Conservation (phyloP, 352 stramenopile species). For the Globisporangium nodosum region DNA sequence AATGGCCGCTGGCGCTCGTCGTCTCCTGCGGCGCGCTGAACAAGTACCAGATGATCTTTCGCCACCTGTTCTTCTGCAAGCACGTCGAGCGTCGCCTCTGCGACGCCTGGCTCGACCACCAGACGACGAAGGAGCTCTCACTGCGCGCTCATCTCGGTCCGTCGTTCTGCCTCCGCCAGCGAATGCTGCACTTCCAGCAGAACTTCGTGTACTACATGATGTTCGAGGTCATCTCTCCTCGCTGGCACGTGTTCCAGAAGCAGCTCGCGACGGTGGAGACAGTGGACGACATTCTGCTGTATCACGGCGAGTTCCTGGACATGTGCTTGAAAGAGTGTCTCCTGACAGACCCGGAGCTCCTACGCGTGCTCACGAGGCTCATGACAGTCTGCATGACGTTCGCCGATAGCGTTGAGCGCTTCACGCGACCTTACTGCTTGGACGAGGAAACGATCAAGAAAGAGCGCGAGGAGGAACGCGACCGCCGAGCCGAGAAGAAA, state of each 20-base stretch:
- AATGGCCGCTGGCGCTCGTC: slow-evolving; percentile 97
- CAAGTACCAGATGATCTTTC: slow-evolving; percentile 99
- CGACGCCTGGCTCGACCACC: slow-evolving; percentile 94
- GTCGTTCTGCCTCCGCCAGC: slow-evolving; percentile 93
- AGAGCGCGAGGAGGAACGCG: slow-evolving; percentile 68
- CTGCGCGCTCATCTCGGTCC: slow-evolving; percentile 83
- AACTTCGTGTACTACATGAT: slow-evolving; percentile 99
- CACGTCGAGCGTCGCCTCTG: slow-evolving; percentile 96
- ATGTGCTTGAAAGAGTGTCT: slow-evolving; percentile 96
- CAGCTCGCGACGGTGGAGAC: slow-evolving; percentile 74
- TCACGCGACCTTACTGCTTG: slow-evolving; percentile 78
- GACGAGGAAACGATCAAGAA: slow-evolving; percentile 86
- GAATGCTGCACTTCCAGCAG: slow-evolving; percentile 99
- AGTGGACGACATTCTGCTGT: slow-evolving; percentile 93
- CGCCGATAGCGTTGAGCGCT: slow-evolving; percentile 91
- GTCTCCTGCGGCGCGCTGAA: slow-evolving; percentile 91
- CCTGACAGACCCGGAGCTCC: slow-evolving; percentile 93
- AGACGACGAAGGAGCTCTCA: slow-evolving; percentile 89
- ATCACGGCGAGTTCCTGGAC: slow-evolving; percentile 95
- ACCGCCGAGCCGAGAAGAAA: slow-evolving; percentile 76
- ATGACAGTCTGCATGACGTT: slow-evolving; percentile 97
- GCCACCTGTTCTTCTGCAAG: slow-evolving; percentile 99
- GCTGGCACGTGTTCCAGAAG: slow-evolving; percentile 88
- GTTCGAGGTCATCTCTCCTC: slow-evolving; percentile 94
- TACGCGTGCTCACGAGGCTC: slow-evolving; percentile 93